Percentiles rank a stretch among this genome's conserved stretches.
phyloP scores from a whole-genome alignment of 768 basidiomycete species.

The Pulveroboletus frians region DNA sequence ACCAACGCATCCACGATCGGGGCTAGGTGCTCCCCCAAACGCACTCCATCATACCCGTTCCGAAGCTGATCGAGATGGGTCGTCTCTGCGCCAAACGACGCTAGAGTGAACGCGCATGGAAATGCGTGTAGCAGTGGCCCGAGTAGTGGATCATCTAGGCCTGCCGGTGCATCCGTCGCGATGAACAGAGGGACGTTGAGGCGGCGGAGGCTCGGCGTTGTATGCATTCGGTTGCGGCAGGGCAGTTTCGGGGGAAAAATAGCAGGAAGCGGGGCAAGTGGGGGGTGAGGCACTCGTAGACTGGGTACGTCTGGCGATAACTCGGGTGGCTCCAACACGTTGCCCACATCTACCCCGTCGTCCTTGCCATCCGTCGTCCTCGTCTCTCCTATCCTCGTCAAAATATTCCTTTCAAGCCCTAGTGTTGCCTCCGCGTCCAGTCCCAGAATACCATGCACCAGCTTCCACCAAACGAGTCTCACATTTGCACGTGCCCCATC shows the following conservation, averaged over 20 bases:
- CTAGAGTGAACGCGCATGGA: no score
- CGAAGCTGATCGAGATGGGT: no score
- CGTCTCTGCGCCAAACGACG: no score
- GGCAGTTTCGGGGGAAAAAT: no score
- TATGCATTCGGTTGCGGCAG: no score
- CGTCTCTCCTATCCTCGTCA: neutral
- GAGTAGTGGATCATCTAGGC: no score
- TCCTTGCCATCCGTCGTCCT: no score
- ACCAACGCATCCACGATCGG: slow-evolving; percentile 27
- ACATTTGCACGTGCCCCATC: slow-evolving; percentile 27
- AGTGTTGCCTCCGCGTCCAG: slow-evolving; percentile 35
- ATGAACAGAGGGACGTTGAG: no score
- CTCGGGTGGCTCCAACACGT: slow-evolving; percentile 12
- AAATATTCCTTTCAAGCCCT: slow-evolving; percentile 20
- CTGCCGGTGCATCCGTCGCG: no score
- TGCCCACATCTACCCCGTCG: neutral
- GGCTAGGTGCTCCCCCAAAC: slow-evolving; percentile 42
- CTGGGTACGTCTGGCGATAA: slow-evolving; percentile 19
- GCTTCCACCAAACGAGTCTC: slow-evolving; percentile 44
- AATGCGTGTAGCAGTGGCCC: no score
- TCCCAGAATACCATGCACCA: slow-evolving; percentile 32
- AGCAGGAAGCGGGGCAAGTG: slow-evolving; percentile 22
- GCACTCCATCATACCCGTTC: slow-evolving; percentile 40
- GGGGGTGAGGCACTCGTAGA: slow-evolving; percentile 25
- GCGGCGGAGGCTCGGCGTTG: no score